These are phyloP conservation scores for Daldinia bambusicola DNA, from an alignment of 495 filamentous ascomycete genomes.

Conservation along the genomic window DNA sequence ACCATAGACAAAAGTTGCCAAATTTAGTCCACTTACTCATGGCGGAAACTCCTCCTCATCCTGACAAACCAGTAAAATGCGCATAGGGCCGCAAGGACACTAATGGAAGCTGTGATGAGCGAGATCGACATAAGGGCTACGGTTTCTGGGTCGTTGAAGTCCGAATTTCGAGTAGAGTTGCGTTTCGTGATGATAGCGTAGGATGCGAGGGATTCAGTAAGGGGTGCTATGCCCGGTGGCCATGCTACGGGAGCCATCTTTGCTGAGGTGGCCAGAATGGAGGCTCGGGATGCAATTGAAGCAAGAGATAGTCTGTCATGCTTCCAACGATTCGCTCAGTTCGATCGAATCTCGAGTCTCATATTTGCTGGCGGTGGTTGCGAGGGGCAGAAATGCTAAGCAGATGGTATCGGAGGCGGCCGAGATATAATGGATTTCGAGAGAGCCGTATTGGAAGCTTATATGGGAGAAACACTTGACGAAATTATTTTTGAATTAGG, in stretches of 20 bases:
- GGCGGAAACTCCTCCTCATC: conserved; percentile 78
- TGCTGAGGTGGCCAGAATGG: conserved; percentile 20
- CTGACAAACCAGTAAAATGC: conserved; percentile 77
- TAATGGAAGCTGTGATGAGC: conserved; percentile 57
- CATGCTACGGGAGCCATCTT: conserved; percentile 37
- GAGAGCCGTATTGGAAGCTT: neutral
- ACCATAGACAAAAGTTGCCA: neutral
- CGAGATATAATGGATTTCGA: neutral
- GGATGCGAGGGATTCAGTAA: conserved; percentile 18
- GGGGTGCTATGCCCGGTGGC: neutral
- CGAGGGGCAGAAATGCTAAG: neutral
- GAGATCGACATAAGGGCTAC: conserved; percentile 44
- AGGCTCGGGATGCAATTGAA: conserved; percentile 24
- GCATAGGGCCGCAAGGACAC: conserved; percentile 60
- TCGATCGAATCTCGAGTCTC: conserved; percentile 12
- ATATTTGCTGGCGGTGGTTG: neutral
- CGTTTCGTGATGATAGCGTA: conserved; percentile 17
- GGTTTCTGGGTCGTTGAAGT: conserved; percentile 22
- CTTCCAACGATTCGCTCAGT: conserved; percentile 21
- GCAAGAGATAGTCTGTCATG: conserved; percentile 26
- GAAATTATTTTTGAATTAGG: neutral
- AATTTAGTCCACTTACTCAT: conserved; percentile 66
- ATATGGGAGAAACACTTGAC: neutral
- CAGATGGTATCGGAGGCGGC: neutral
- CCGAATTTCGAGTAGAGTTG: neutral